Conservation (phyloP, 441 rosid species). For the Erysimum cheiri region DNA sequence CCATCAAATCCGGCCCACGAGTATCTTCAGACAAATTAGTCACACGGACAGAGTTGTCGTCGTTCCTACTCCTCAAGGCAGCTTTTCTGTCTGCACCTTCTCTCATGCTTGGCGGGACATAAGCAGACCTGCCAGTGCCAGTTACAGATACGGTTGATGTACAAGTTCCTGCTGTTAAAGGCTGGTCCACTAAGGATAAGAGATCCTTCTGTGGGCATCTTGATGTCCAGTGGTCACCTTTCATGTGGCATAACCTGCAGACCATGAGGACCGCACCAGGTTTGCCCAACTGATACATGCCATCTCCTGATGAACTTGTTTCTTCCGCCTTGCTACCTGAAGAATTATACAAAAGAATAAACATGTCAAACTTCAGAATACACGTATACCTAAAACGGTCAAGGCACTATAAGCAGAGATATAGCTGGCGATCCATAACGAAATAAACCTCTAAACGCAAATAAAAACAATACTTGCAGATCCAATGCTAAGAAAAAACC, state of each 20-base stretch:
- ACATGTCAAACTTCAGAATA: not conserved
- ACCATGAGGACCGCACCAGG: not conserved
- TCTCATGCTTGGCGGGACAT: constrained; percentile 19
- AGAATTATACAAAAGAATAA: not conserved
- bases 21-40: constrained; percentile 12
- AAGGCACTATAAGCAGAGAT: too few relatives aligned
- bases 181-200: constrained; percentile 1
- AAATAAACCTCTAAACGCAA: too few relatives aligned
- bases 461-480: constrained; percentile 8
- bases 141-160: not conserved
- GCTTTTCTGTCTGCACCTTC: not conserved
- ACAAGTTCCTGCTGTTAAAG: not conserved
- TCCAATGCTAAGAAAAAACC: not conserved
- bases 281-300: not conserved
- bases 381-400: not conserved
- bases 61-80: not conserved
- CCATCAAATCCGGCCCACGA: constrained; percentile 19
- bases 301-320: constrained; percentile 1
- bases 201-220: not conserved
- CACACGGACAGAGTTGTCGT: not conserved
- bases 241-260: constrained; percentile 18
- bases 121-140: not conserved
- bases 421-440: too few relatives aligned
- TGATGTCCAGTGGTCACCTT: constrained; percentile 17
- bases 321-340: not conserved